These are phyloP conservation scores for Cicer cuneatum DNA, from an alignment of 306 rosid species.

Conservation along the genomic window DNA sequence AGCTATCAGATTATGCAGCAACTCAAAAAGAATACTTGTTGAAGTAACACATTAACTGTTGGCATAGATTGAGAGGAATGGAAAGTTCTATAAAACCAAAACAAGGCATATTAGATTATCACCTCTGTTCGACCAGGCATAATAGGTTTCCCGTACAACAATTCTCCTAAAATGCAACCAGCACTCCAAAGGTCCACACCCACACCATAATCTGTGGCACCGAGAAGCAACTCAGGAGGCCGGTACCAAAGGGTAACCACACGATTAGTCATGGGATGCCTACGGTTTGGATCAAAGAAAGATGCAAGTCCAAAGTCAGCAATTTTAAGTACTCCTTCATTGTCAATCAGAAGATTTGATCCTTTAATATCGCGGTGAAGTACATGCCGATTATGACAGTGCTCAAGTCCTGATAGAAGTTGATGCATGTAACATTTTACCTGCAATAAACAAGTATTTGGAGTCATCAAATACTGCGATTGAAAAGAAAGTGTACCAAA, in stretches of 20 bases:
- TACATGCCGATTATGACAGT: constrained; percentile 78
- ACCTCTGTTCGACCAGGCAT: constrained; percentile 99
- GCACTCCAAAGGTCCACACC: constrained; percentile 96
- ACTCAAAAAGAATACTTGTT: constrained; percentile 24
- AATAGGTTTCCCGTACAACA: constrained; percentile 88
- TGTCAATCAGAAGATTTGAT: constrained; percentile 86
- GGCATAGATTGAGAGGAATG: constrained; percentile 33
- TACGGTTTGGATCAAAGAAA: constrained; percentile 78
- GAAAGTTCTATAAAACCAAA: constrained; percentile 33
- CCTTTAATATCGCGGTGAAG: constrained; percentile 98
- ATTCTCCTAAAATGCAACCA: constrained; percentile 95
- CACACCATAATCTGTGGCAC: constrained; percentile 87
- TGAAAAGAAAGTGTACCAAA: constrained; percentile 36
- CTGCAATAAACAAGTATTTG: constrained; percentile 52
- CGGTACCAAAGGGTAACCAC: constrained; percentile 97
- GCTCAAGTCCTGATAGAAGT: constrained; percentile 90
- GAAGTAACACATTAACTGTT: not conserved
- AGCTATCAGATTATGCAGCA: constrained; percentile 26
- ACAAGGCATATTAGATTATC: constrained; percentile 36
- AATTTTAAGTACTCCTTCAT: constrained; percentile 81
- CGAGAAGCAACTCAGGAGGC: constrained; percentile 95
- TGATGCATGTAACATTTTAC: constrained; percentile 93
- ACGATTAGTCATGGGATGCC: constrained; percentile 90
- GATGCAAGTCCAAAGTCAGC: constrained; percentile 93
- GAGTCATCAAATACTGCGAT: constrained; percentile 40